Conservation (phyloP, 805 yeast genomes). For the Jamesozyma hellenica region DNA sequence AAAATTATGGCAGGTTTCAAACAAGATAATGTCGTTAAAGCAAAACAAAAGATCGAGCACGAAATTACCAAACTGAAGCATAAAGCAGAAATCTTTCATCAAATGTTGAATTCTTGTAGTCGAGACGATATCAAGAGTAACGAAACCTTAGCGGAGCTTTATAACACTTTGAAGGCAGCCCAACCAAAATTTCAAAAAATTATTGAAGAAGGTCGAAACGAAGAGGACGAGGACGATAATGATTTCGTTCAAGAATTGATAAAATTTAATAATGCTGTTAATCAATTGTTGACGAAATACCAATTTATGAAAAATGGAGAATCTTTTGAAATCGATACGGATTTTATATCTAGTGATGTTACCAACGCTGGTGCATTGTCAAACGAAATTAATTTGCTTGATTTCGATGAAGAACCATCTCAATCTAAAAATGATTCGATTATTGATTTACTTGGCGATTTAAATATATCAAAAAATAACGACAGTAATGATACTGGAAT, state of each 20-base stretch:
- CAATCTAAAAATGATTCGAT: slow-evolving; percentile 45
- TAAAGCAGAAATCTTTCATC: slow-evolving; percentile 74
- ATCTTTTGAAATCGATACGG: slow-evolving; percentile 40
- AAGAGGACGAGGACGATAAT: slow-evolving; percentile 31
- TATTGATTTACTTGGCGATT: slow-evolving; percentile 42
- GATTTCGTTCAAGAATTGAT: slow-evolving; percentile 53
- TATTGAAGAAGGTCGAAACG: slow-evolving; percentile 56
- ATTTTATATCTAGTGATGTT: slow-evolving; percentile 13
- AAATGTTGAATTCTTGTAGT: slow-evolving; percentile 56
- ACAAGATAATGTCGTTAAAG: slow-evolving; percentile 53
- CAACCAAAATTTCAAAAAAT: slow-evolving; percentile 77
- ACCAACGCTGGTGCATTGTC: slow-evolving; percentile 24
- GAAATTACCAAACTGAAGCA: slow-evolving; percentile 73
- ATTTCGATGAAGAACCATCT: slow-evolving; percentile 46
- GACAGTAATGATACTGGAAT: slow-evolving; percentile 8
- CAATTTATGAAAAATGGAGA: slow-evolving; percentile 56
- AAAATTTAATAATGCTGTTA: slow-evolving; percentile 61
- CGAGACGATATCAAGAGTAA: slow-evolving; percentile 19
- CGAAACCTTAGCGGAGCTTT: slow-evolving; percentile 70
- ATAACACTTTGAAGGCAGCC: slow-evolving; percentile 62
- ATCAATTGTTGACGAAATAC: slow-evolving; percentile 55
- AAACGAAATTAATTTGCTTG: slow-evolving; percentile 50
- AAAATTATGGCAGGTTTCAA: slow-evolving; percentile 95
- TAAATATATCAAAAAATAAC: slow-evolving; percentile 14
- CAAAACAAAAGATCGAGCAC: slow-evolving; percentile 65